Conservation (phyloP, 805 yeast species). For the Candida khao-thaluensis region DNA sequence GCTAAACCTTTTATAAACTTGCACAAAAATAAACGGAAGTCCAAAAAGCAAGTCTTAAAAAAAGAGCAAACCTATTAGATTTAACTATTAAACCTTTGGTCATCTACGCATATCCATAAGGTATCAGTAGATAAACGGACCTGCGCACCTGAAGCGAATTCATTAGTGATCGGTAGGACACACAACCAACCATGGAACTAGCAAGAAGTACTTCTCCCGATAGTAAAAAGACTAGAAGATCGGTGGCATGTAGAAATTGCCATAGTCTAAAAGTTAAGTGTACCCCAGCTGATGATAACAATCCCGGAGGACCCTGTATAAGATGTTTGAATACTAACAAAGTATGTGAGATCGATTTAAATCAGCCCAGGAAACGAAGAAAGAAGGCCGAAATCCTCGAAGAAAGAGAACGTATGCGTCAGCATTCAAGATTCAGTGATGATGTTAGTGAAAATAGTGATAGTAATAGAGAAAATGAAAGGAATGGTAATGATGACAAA, state of each 20-base stretch:
- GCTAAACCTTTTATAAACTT: too few species aligned
- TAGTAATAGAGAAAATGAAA: neutral
- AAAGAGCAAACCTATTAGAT: too few species aligned
- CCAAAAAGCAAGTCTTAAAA: too few species aligned
- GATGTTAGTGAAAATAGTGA: neutral
- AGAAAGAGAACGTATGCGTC: slow-evolving; percentile 8
- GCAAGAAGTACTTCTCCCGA: slow-evolving; percentile 2
- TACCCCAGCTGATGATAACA: slow-evolving; percentile 60
- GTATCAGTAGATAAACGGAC: too few species aligned
- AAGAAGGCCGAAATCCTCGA: slow-evolving; percentile 29
- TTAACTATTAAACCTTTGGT: too few species aligned
- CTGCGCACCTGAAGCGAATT: too few species aligned
- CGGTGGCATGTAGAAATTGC: slow-evolving; percentile 71
- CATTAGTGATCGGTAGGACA: too few species aligned
- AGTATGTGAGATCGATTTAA: slow-evolving; percentile 65
- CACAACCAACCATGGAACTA: too few species aligned
- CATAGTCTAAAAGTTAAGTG: slow-evolving; percentile 84
- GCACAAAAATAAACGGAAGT: too few species aligned
- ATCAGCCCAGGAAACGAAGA: slow-evolving; percentile 54
- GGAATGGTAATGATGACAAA: slow-evolving; percentile 1
- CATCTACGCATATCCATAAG: too few species aligned
- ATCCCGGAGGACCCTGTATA: slow-evolving; percentile 65
- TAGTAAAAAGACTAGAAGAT: slow-evolving; percentile 29
- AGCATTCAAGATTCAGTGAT: neutral
- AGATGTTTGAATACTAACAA: slow-evolving; percentile 67